Conservation (phyloP, 2,329 filamentous ascomycete genomes). For the Fusarium sp. region DNA sequence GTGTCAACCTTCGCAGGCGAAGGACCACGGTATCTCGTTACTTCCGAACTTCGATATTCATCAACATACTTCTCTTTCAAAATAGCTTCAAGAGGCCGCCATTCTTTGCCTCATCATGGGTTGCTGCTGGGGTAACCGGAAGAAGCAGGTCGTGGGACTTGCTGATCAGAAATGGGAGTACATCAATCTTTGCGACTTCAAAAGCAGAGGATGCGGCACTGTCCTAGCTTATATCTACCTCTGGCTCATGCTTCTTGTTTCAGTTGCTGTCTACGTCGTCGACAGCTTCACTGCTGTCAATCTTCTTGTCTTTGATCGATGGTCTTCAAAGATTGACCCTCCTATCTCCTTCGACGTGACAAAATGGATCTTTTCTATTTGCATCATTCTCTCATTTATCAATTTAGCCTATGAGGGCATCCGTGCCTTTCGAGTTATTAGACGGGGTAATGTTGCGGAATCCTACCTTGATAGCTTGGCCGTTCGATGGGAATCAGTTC, state of each 20-base stretch:
- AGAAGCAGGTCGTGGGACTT: slow-evolving; percentile 73
- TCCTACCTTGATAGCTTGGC: slow-evolving; percentile 92
- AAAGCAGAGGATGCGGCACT: slow-evolving; percentile 80
- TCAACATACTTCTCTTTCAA: slow-evolving; percentile 25
- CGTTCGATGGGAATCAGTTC: slow-evolving; percentile 84
- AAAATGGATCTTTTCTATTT: slow-evolving; percentile 95
- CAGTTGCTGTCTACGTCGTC: slow-evolving; percentile 85
- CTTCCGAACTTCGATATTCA: slow-evolving; percentile 31
- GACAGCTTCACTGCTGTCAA: slow-evolving; percentile 96
- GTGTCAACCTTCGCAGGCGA: slow-evolving; percentile 64
- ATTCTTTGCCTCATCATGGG: slow-evolving; percentile 63
- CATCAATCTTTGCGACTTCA: slow-evolving; percentile 84
- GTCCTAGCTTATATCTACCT: slow-evolving; percentile 87
- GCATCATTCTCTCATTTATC: slow-evolving; percentile 90
- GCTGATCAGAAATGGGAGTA: slow-evolving; percentile 96
- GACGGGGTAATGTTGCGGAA: slow-evolving; percentile 86
- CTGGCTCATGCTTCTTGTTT: slow-evolving; percentile 82
- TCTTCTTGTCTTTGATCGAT: slow-evolving; percentile 87
- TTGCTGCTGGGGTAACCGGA: slow-evolving; percentile 73
- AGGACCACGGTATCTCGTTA: slow-evolving; percentile 53
- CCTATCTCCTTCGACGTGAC: slow-evolving; percentile 81
- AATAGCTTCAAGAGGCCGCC: slow-evolving; percentile 22
- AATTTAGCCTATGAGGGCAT: slow-evolving; percentile 85
- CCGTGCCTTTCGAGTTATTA: slow-evolving; percentile 83
- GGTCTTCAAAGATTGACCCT: slow-evolving; percentile 86